Conservation (phyloP, 2,329 filamentous ascomycete genomes). For the Diplodia corticola region DNA sequence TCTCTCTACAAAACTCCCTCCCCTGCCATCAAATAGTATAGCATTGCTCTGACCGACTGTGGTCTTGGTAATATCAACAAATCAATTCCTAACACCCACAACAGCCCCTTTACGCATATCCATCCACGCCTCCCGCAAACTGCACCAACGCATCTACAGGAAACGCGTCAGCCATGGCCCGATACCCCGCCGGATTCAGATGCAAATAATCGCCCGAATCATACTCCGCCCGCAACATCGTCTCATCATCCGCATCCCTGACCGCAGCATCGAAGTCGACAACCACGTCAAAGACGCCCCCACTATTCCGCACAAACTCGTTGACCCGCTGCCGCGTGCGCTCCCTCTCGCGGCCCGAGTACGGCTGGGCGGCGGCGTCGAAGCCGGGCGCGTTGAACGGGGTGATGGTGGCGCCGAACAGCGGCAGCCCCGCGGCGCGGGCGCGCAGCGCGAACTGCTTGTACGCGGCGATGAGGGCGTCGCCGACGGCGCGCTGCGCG, state of each 20-base stretch:
- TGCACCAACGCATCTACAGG: slow-evolving; percentile 56
- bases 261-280: slow-evolving; percentile 64
- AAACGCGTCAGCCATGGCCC: slow-evolving; percentile 60
- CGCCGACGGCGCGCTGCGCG: slow-evolving; percentile 51
- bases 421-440: slow-evolving; percentile 55
- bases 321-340: slow-evolving; percentile 60
- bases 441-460: slow-evolving; percentile 58
- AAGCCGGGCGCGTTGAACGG: slow-evolving; percentile 55
- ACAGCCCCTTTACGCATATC: neutral
- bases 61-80: neutral
- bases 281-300: slow-evolving; percentile 59
- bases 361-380: slow-evolving; percentile 48
- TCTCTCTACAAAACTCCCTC: neutral
- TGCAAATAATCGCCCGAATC: slow-evolving; percentile 67
- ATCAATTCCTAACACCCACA: neutral
- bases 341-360: slow-evolving; percentile 54
- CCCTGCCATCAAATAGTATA: neutral
- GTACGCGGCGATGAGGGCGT: slow-evolving; percentile 58
- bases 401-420: slow-evolving; percentile 67
- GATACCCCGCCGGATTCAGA: slow-evolving; percentile 61
- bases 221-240: slow-evolving; percentile 53
- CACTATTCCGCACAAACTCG: slow-evolving; percentile 58
- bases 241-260: slow-evolving; percentile 51
- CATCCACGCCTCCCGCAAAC: neutral
- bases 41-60: neutral